Evolutionary conservation across 768 basidiomycete species (phyloP).

Genomic region (Neoboletus subvelutipes): DNA sequence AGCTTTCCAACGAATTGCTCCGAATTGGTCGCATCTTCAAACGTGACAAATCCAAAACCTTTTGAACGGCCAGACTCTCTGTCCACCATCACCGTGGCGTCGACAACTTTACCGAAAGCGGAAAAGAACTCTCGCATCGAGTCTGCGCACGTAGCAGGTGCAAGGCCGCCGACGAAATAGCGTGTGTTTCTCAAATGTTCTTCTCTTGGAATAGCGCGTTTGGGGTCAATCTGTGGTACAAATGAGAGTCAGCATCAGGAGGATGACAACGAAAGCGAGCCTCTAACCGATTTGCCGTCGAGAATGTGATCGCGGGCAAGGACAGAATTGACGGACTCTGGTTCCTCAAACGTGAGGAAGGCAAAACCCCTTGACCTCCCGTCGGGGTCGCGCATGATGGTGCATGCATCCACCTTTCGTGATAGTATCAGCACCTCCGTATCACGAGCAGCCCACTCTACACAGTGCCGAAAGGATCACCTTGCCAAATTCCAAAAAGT

Average conservation of each 20-base stretch:
- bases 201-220: conserved; percentile 81
- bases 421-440: conserved; percentile 12
- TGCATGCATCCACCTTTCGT: conserved; percentile 70
- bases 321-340: conserved; percentile 61
- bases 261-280: background rate
- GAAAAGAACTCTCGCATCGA: conserved; percentile 69
- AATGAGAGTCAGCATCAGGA: background rate
- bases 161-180: conserved; percentile 79
- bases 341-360: conserved; percentile 77
- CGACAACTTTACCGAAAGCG: conserved; percentile 76
- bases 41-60: conserved; percentile 86
- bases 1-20: conserved; percentile 66
- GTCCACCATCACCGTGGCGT: conserved; percentile 86
- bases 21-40: conserved; percentile 60
- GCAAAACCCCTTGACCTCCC: conserved; percentile 82
- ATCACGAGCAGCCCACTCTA: background rate
- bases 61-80: conserved; percentile 72
- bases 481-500: conserved; percentile 81
- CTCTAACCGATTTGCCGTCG: conserved; percentile 74
- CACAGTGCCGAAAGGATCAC: conserved; percentile 34
- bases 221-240: conserved; percentile 71
- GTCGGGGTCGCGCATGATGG: conserved; percentile 79
- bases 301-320: conserved; percentile 65
- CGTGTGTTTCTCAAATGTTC: conserved; percentile 76
- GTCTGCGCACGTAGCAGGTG: conserved; percentile 66